These are phyloP conservation scores for Pythium biforme DNA, from an alignment of 352 stramenopile species.

Conservation along the genomic window DNA sequence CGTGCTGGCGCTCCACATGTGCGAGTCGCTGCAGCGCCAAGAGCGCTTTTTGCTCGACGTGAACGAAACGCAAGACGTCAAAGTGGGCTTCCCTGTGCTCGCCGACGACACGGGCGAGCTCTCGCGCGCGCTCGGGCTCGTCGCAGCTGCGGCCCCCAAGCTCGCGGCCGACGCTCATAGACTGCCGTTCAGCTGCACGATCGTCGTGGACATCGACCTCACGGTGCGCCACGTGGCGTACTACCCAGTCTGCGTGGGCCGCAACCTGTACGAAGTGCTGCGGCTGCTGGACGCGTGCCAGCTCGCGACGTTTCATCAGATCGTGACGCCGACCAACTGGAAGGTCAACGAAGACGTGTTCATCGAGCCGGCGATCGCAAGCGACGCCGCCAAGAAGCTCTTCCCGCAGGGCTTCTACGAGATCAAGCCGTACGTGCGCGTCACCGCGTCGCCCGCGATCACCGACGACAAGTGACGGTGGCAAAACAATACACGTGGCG, in stretches of 20 bases:
- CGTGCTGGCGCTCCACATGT: constrained; percentile 55
- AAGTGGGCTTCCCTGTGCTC: constrained; percentile 69
- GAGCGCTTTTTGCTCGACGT: constrained; percentile 64
- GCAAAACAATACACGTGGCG: constrained; percentile 5
- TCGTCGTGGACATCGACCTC: constrained; percentile 75
- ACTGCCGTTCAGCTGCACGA: constrained; percentile 62
- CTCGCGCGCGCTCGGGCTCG: constrained; percentile 54
- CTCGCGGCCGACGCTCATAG: constrained; percentile 49
- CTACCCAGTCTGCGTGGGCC: constrained; percentile 65
- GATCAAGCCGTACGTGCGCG: constrained; percentile 76
- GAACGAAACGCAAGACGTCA: constrained; percentile 80
- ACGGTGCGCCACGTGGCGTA: constrained; percentile 62
- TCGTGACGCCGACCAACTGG: constrained; percentile 84
- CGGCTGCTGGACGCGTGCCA: constrained; percentile 69
- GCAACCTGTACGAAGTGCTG: constrained; percentile 83
- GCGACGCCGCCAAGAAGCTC: constrained; percentile 68
- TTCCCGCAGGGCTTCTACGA: constrained; percentile 82
- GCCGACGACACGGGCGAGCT: constrained; percentile 66
- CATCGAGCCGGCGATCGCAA: constrained; percentile 63
- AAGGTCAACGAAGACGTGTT: constrained; percentile 87
- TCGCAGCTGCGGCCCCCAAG: constrained; percentile 41
- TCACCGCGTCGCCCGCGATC: constrained; percentile 69
- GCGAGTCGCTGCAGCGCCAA: constrained; percentile 41
- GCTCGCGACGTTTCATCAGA: constrained; percentile 68
- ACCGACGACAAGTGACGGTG: constrained; percentile 42